Evolutionary conservation across 2,329 filamentous ascomycete species (phyloP).

Genomic region (Xylaria arbuscula): DNA sequence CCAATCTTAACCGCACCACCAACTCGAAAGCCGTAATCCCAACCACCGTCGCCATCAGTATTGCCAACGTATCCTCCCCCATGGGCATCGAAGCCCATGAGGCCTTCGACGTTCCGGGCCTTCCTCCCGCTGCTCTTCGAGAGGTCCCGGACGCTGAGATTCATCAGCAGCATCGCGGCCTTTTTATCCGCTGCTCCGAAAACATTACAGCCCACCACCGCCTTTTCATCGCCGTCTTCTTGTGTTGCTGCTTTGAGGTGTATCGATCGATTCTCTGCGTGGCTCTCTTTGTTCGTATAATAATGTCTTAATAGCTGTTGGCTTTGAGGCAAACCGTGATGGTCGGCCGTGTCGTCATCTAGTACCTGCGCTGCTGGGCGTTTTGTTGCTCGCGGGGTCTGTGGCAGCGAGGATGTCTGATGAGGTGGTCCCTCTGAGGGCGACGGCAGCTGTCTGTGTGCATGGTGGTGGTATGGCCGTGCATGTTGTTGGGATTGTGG

Average conservation of each 20-base stretch:
- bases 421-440: constrained; percentile 23
- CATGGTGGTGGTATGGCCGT: constrained; percentile 6
- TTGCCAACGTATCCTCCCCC: background rate
- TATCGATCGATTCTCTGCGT: background rate
- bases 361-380: constrained; percentile 46
- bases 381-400: constrained; percentile 43
- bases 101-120: background rate
- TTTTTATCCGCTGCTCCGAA: constrained; percentile 55
- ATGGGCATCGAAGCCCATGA: background rate
- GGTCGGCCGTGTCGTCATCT: background rate
- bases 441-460: constrained; percentile 14
- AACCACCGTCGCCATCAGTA: background rate
- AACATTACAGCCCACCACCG: background rate
- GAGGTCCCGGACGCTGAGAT: constrained; percentile 56
- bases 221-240: constrained; percentile 29
- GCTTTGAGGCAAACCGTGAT: background rate
- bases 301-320: background rate
- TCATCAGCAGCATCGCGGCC: constrained; percentile 61
- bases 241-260: constrained; percentile 17
- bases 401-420: background rate
- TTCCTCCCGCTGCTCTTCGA: constrained; percentile 26
- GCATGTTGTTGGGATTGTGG: constrained; percentile 19
- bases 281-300: constrained; percentile 9
- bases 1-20: background rate
- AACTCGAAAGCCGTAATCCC: background rate